phyloP scores from a whole-genome alignment of 192 early-diverging fungal species.

The Entophlyctis luteolus region DNA sequence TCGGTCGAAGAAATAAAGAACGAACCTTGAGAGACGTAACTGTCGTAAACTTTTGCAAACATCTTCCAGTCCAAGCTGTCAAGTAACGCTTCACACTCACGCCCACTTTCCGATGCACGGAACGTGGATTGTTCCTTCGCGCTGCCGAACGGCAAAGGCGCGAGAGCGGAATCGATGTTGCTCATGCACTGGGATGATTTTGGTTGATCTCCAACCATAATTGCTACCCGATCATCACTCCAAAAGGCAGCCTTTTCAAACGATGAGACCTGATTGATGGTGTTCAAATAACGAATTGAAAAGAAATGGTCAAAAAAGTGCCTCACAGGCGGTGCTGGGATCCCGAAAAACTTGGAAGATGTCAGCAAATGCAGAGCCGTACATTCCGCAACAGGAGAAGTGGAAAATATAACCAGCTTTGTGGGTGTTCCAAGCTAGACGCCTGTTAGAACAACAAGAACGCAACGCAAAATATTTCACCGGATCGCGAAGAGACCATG shows the following conservation, averaged over 20 bases:
- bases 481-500: constrained; percentile 8
- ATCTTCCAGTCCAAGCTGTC: constrained; percentile 17
- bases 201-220: neutral
- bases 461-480: neutral
- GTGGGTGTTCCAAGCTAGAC: neutral
- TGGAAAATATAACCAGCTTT: neutral
- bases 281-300: neutral
- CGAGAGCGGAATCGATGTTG: neutral
- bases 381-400: constrained; percentile 3
- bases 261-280: neutral
- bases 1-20: neutral
- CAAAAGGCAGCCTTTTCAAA: constrained; percentile 10
- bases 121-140: constrained; percentile 3
- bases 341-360: constrained; percentile 14
- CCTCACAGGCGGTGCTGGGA: constrained; percentile 9
- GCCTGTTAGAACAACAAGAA: neutral
- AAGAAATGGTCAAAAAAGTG: neutral
- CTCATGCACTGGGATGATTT: neutral
- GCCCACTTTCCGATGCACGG: neutral
- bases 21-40: constrained; percentile 3
- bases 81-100: neutral
- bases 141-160: neutral
- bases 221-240: constrained; percentile 21
- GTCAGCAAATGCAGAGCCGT: constrained; percentile 11
- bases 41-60: constrained; percentile 1